These are phyloP conservation scores for Erodium texanum DNA, from an alignment of 441 rosid species.

Conservation along the genomic window DNA sequence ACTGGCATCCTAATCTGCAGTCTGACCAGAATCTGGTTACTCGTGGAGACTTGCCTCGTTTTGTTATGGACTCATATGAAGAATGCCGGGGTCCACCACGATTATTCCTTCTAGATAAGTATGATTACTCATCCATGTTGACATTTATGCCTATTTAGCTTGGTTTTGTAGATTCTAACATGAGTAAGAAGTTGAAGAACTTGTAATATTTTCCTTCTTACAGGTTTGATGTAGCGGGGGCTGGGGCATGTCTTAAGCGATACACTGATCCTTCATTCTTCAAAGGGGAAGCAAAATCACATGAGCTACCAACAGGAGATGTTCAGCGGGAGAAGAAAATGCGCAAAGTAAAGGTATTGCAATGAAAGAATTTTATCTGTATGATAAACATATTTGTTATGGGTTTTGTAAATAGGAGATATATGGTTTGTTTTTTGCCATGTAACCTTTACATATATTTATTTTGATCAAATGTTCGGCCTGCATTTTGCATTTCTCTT, in stretches of 20 bases:
- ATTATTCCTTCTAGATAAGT: conserved; percentile 89
- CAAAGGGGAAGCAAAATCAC: conserved; percentile 43
- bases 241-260: conserved; percentile 95
- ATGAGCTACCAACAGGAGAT: conserved; percentile 32
- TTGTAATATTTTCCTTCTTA: conserved; percentile 19
- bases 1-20: conserved; percentile 75
- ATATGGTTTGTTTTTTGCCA: neutral
- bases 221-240: conserved; percentile 96
- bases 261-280: conserved; percentile 93
- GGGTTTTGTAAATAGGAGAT: too few relatives aligned
- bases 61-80: conserved; percentile 93
- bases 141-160: neutral
- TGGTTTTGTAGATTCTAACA: neutral
- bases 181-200: conserved; percentile 13
- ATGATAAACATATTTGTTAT: neutral
- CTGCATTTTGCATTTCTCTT: neutral
- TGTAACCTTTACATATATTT: neutral
- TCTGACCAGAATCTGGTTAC: conserved; percentile 58
- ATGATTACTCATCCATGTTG: conserved; percentile 21
- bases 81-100: conserved; percentile 91
- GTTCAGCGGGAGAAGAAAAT: conserved; percentile 66
- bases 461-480: too few relatives aligned
- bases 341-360: conserved; percentile 66
- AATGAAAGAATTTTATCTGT: neutral
- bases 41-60: conserved; percentile 82